Conservation (phyloP, 73 alveolate species). For the Stentor coeruleus region DNA sequence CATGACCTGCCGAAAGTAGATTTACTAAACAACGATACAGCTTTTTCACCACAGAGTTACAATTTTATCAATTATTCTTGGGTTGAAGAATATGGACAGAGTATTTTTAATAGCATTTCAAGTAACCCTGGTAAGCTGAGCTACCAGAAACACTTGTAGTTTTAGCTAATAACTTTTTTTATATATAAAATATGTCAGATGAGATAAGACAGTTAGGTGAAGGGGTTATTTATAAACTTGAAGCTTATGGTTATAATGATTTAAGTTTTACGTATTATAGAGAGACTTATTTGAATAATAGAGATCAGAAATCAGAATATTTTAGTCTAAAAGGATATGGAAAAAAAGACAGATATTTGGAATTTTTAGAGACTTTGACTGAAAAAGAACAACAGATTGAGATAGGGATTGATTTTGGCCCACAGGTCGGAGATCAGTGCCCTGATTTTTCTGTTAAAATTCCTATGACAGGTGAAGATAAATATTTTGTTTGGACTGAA, state of each 20-base stretch:
- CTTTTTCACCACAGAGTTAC: neutral
- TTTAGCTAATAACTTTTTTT: neutral
- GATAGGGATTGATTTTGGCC: neutral
- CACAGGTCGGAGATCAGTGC: neutral
- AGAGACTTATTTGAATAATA: neutral
- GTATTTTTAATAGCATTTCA: no score
- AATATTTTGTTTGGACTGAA: neutral
- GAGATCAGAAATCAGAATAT: neutral
- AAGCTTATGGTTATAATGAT: neutral
- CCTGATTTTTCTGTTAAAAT: neutral
- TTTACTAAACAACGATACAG: no score
- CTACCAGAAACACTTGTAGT: neutral
- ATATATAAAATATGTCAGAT: neutral
- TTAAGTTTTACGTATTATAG: neutral
- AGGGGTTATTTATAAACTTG: neutral
- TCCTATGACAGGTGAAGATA: neutral
- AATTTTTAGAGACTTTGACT: neutral
- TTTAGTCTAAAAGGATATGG: neutral
- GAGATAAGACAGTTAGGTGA: neutral
- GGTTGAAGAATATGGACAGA: slow-evolving; percentile 5
- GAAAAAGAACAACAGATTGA: neutral
- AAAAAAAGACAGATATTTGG: neutral
- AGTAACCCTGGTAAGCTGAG: no score
- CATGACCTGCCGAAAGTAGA: no score
- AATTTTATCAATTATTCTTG: neutral